These are phyloP conservation scores for Hanseniaspora nectarophila DNA, from an alignment of 805 yeast species.

Conservation along the genomic window DNA sequence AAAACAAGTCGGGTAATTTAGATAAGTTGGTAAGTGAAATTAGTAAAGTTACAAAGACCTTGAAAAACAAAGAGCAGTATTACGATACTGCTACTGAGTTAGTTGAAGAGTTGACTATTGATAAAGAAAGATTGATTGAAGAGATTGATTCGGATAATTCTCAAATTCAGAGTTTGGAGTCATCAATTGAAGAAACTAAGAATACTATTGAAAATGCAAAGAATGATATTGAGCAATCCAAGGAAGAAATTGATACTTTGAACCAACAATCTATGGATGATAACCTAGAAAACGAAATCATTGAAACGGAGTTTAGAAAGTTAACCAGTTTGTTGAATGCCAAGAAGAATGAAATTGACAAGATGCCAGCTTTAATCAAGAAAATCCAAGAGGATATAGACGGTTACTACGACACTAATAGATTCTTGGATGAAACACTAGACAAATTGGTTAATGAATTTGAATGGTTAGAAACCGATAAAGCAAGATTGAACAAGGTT, in stretches of 20 bases:
- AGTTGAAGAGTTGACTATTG: conserved; percentile 56
- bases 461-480: conserved; percentile 64
- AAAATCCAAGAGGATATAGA: conserved; percentile 15
- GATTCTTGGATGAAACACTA: neutral
- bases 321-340: conserved; percentile 37
- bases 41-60: conserved; percentile 29
- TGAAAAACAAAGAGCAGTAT: conserved; percentile 29
- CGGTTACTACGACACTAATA: neutral
- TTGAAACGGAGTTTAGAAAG: conserved; percentile 66
- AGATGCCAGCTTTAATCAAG: conserved; percentile 34
- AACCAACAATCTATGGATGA: conserved; percentile 26
- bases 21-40: conserved; percentile 50
- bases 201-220: conserved; percentile 22
- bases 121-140: conserved; percentile 50
- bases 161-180: conserved; percentile 30
- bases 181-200: conserved; percentile 29
- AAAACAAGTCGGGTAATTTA: conserved; percentile 70
- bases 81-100: conserved; percentile 39
- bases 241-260: conserved; percentile 23
- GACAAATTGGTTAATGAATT: conserved; percentile 37
- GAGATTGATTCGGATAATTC: conserved; percentile 43
- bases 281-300: conserved; percentile 47
- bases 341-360: conserved; percentile 33
- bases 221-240: conserved; percentile 24
- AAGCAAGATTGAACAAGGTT: conserved; percentile 32